phyloP scores from a whole-genome alignment of 2,329 filamentous ascomycete species.

The Metarhizium anisopliae region DNA sequence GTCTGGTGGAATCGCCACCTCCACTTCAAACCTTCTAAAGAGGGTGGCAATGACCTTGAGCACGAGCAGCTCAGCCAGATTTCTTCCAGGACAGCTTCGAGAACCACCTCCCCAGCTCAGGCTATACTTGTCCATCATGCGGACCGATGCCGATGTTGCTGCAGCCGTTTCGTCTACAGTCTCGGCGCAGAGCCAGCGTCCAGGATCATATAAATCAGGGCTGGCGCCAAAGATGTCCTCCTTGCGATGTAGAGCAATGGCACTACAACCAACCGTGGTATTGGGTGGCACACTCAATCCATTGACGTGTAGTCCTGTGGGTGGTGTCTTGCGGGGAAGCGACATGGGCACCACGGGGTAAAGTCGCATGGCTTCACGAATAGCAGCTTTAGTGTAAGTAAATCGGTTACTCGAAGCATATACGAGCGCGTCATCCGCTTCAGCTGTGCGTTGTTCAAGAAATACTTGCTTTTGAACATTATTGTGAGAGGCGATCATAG shows the following conservation, averaged over 20 bases:
- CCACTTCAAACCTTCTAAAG: slow-evolving; percentile 34
- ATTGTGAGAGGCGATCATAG: slow-evolving; percentile 33
- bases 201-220: slow-evolving; percentile 33
- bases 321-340: slow-evolving; percentile 36
- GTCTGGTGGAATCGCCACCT: slow-evolving; percentile 28
- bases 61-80: slow-evolving; percentile 42
- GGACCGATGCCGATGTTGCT: slow-evolving; percentile 4
- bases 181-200: slow-evolving; percentile 35
- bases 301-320: slow-evolving; percentile 26
- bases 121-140: slow-evolving; percentile 37
- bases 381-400: slow-evolving; percentile 27
- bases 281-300: slow-evolving; percentile 31
- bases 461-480: slow-evolving; percentile 22
- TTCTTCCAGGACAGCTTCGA: slow-evolving; percentile 39
- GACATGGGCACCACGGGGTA: slow-evolving; percentile 44
- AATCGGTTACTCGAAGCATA: neutral
- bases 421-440: slow-evolving; percentile 4
- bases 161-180: slow-evolving; percentile 8
- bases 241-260: slow-evolving; percentile 41
- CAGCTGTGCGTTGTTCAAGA: slow-evolving; percentile 20
- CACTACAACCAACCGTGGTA: slow-evolving; percentile 42
- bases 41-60: slow-evolving; percentile 33
- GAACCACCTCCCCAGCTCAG: slow-evolving; percentile 44
- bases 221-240: slow-evolving; percentile 38
- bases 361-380: slow-evolving; percentile 42